Evolutionary conservation across 345 rosid species (phyloP), one percentile per base, ranked within the genome.

Genomic region (Eucalyptus albens): DNA sequence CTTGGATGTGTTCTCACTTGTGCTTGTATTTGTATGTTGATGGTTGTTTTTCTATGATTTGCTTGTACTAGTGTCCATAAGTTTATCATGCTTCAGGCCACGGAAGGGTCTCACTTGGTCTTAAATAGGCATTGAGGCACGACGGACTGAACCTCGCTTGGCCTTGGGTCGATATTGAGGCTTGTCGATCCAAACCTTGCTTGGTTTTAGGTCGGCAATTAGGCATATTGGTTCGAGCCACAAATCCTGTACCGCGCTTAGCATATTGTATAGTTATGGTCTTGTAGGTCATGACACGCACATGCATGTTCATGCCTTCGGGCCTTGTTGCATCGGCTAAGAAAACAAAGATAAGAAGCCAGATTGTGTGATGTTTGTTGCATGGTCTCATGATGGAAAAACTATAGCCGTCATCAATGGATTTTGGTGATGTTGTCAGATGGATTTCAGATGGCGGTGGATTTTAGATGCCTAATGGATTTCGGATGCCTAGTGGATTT

Each of bases 231-330:
- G 29, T 22, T 56, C 1, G 1, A 56, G 29, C 13, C 62, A 22
- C 29, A 3, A 24, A 56, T 12, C 62, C 5, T 56, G 3, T 56
- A 56, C 29, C 6, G 0, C 1, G 3, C 62, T 56, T 24, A 1
- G 29, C 29, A 56, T 56, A 24, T 56, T 56, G 29, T 22, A 56
- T 56, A 56, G 29, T 56, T 56, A 56, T 56, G 29, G 62, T 56
- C 10, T 24, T 24, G 29, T 56, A 24, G 29, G 62, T 56, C 29
- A 56, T 56, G 62, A 24, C 29, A 56, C 3, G 13, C 29, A 56
- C 29, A 22, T 22, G 62, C 62, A 56, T 24, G 56, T 53, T 53
- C 13, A 56, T 24, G 62, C 29, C 62, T 56, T 56, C 14, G 2
- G 60, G 62, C 62, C 62, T 56, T 56, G 62, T 56, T 56, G 27